phyloP scores from a whole-genome alignment of 768 basidiomycete genomes.

The Calocybe gangraenosa region DNA sequence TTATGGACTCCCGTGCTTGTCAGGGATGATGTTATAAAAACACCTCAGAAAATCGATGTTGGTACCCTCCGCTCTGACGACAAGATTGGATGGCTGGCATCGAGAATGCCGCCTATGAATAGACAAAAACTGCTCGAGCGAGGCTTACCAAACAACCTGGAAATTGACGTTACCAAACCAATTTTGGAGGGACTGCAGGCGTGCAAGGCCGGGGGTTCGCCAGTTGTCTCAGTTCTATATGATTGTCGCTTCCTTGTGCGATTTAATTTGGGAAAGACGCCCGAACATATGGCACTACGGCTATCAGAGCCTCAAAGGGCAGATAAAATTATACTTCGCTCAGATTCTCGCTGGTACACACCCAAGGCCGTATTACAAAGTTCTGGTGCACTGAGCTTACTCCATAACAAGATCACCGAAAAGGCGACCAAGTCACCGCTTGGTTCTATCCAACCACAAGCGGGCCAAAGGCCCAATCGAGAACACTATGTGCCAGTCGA shows the following conservation, averaged over 20 bases:
- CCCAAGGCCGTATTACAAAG: constrained; percentile 37
- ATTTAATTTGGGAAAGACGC: constrained; percentile 41
- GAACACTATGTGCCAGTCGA: neutral
- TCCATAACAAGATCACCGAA: constrained; percentile 17
- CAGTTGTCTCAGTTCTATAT: too few species aligned
- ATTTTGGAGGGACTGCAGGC: constrained; percentile 16
- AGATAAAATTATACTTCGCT: constrained; percentile 28
- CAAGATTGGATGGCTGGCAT: constrained; percentile 56
- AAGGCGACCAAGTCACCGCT: neutral
- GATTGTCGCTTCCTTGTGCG: constrained; percentile 62
- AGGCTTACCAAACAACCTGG: constrained; percentile 23
- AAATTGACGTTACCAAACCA: constrained; percentile 37
- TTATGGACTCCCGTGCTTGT: constrained; percentile 56
- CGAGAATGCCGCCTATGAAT: constrained; percentile 47
- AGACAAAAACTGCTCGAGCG: constrained; percentile 24
- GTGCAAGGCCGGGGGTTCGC: constrained; percentile 17
- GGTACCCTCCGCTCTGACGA: constrained; percentile 10
- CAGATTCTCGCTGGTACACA: constrained; percentile 42
- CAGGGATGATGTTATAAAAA: constrained; percentile 18
- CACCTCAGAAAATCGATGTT: constrained; percentile 11
- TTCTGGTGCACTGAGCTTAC: constrained; percentile 1
- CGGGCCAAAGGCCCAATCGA: neutral
- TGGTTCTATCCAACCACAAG: neutral
- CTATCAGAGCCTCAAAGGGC: constrained; percentile 18
- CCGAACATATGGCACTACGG: constrained; percentile 27